Evolutionary conservation across 2,329 filamentous ascomycete genomes (phyloP), one percentile per base, ranked within the genome.

Genomic region (Nothophaeocryptopus gaeumannii): DNA sequence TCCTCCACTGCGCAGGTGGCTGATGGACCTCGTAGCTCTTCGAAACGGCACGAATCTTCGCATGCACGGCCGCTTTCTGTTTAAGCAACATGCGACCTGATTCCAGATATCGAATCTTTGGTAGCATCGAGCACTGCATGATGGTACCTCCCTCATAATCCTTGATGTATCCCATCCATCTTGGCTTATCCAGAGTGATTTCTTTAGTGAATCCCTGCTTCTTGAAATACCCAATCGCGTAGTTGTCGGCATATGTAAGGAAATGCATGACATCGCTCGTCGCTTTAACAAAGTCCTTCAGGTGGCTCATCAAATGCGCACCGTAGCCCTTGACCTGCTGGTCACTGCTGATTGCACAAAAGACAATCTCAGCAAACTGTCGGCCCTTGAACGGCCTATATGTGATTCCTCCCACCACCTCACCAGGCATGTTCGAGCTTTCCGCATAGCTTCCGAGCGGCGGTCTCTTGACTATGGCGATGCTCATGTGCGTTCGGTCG

Each of bases 121-220:
- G 92, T 14, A 99, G 80, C 93, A 99, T 97, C 45, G 87, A 89
- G 66, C 93, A 99, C 73, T 99, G 93, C 93, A 99, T 99, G 54
- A 99, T 95, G 0, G 93, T 99, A 51, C 93, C 93, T 50, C 93
- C 93, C 72, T 99, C 93, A 69, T 99, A 99, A 68, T 99, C 93
- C 68, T 99, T 99, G 75, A 99, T 99, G 64, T 97, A 99, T 2
- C 93, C 93, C 93, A 97, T 97, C 93, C 93, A 99, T 3, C 89
- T 85, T 2, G 85, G 84, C 63, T 85, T 87, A 51, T 93, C 88
- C 1, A 99, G 81, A 0, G 91, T 96, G 57, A 99, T 97, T 63
- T 99, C 92, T 69, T 99, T 99, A 1, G 93, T 97, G 66, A 99
- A 99, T 0, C 93, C 93, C 68, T 99, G 93, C 69, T 99, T 99